Evolutionary conservation across 106 monocot genomes (phyloP).

Genomic region (Ottelia alismoides): DNA sequence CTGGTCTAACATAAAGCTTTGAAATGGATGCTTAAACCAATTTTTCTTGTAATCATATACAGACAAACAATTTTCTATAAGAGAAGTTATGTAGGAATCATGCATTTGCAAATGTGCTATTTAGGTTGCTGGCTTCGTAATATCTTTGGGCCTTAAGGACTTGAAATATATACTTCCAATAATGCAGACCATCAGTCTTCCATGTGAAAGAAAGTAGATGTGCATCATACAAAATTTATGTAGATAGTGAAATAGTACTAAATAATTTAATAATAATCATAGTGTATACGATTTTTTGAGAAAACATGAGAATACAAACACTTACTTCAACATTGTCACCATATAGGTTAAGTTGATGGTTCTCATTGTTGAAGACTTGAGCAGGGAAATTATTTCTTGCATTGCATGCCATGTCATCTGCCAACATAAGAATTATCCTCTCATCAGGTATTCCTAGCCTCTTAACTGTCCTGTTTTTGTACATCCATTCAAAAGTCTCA

Average conservation of each 20-base stretch:
- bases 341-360: constrained; percentile 92
- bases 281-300: not conserved
- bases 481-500: too few relatives aligned
- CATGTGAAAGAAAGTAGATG: not conserved
- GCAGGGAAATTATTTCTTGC: constrained; percentile 91
- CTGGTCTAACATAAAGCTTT: too few relatives aligned
- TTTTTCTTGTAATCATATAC: too few relatives aligned
- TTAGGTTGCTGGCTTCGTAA: not conserved
- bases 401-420: constrained; percentile 99
- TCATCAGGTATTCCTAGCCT: constrained; percentile 96
- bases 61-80: too few relatives aligned
- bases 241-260: not conserved
- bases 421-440: constrained; percentile 96
- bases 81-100: too few relatives aligned
- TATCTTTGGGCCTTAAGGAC: not conserved
- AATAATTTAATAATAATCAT: not conserved
- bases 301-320: not conserved
- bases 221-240: not conserved
- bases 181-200: not conserved
- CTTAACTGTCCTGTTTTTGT: constrained; percentile 66
- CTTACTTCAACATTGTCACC: constrained; percentile 91
- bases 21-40: too few relatives aligned
- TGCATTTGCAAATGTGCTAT: too few relatives aligned
- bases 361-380: constrained; percentile 98
- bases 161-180: not conserved